Base-by-base conservation (phyloP, 768 basidiomycete species). In the Amanita exitialis region DNA sequence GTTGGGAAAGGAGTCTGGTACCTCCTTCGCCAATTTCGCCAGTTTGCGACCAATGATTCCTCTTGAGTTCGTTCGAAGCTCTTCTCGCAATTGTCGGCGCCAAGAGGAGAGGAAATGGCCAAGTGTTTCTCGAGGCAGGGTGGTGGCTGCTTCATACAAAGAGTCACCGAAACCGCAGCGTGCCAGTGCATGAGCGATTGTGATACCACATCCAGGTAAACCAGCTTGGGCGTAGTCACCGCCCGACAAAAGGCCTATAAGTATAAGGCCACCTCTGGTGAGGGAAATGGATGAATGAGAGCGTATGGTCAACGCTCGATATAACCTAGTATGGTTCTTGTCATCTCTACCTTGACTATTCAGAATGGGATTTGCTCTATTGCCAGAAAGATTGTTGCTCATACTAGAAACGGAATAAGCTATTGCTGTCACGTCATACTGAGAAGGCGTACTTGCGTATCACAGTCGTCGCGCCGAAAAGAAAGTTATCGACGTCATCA, bases 401-500 rank as follows among this genome's bases (percentile, higher is more conserved):
- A 82, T 74, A 54, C 86, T 90, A 12, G 4, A 52, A 20, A 18
- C 28, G 55, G 30, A 28, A 23, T 32, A 3, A 45, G 52, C 37
- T 13, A 39, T 63, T 32, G 20, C 56, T 48, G n/a, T 54, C 46
- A 56, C 47, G 44, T n/a, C 18, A 15, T 32, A 49, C 44, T 7
- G 3, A 15, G 20, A 44, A 34, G 54, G 72, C 74, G 46, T 54
- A 90, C 90, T 95, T 96, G 61, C 93, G 78, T 57, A 95, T 79
- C 25, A 97, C 81, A 41, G 79, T 80, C 4, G 68, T 76, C 1
- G 90, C 92, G 18, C 93, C 92, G 55, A 97, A 97, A 2, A 96
- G 67, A 60, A 95, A 85, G 49, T 82, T 93, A 60, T 97, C 93
- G 1, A 93, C 92, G 59, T 96, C 94, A 63, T 97, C 94, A 0